Percentiles rank a stretch among this genome's conserved stretches.
These are phyloP conservation scores for Penicillium decumbens DNA, from an alignment of 2,329 filamentous ascomycete species.

Conservation along the genomic window DNA sequence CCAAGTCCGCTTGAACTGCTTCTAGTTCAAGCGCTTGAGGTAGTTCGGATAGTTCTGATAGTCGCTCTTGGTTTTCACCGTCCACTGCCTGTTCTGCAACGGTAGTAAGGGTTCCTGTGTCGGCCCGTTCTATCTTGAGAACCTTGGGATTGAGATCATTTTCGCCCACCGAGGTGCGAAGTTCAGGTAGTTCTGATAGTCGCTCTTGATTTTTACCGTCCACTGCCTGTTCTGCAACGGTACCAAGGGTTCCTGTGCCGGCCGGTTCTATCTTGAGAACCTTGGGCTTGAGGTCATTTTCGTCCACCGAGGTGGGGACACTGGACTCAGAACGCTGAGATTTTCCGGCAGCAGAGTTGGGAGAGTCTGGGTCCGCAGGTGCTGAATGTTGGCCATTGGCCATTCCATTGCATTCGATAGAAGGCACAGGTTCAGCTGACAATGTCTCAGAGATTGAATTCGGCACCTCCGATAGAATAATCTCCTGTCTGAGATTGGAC, in stretches of 20 bases:
- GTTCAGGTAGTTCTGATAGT: too few species aligned
- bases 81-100: too few species aligned
- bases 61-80: too few species aligned
- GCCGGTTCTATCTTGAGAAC: conserved; percentile 21
- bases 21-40: conserved; percentile 19
- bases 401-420: conserved; percentile 8
- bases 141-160: conserved; percentile 17
- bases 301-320: conserved; percentile 35
- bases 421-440: neutral
- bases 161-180: conserved; percentile 38
- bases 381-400: conserved; percentile 9
- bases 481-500: conserved; percentile 16
- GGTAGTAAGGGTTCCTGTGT: conserved; percentile 8
- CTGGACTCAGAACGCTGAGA: conserved; percentile 35
- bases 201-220: too few species aligned
- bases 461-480: conserved; percentile 6
- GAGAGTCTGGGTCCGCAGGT: conserved; percentile 24
- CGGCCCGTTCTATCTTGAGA: conserved; percentile 21
- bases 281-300: conserved; percentile 20
- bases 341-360: conserved; percentile 29
- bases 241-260: conserved; percentile 12
- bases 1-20: conserved; percentile 16
- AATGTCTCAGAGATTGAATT: conserved; percentile 3
- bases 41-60: too few species aligned
- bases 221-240: too few species aligned